Conservation (phyloP, 1,284 basidiomycete genomes). For the Pyrrhoderma noxium region DNA sequence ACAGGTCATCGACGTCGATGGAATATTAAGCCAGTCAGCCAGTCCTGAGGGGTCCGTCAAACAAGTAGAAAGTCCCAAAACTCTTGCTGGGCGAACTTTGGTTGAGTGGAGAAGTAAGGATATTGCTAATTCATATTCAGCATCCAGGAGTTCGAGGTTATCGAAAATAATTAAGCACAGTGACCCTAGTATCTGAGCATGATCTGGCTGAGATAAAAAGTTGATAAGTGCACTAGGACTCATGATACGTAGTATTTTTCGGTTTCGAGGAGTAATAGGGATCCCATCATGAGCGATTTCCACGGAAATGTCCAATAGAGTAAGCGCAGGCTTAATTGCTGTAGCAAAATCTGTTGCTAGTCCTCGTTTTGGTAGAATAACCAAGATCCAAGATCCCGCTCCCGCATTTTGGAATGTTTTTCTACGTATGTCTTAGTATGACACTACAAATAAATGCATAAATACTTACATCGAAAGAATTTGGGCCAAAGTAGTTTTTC, state of each 20-base stretch:
- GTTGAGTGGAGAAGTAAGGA: conserved; percentile 61
- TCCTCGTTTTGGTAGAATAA: conserved; percentile 48
- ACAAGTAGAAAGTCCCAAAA: conserved; percentile 74
- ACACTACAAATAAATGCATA: conserved; percentile 20
- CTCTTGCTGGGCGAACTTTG: conserved; percentile 56
- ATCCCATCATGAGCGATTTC: conserved; percentile 28
- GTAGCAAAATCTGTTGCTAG: conserved; percentile 42
- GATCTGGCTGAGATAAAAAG: conserved; percentile 31
- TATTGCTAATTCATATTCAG: conserved; percentile 78
- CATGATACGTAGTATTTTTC: conserved; percentile 44
- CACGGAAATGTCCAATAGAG: conserved; percentile 37
- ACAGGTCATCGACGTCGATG: conserved; percentile 58
- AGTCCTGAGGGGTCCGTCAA: conserved; percentile 78
- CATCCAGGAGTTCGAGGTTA: conserved; percentile 79
- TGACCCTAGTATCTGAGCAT: conserved; percentile 29
- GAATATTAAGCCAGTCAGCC: conserved; percentile 78
- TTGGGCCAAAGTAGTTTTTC: conserved; percentile 75
- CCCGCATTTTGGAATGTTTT: conserved; percentile 35
- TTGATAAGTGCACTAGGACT: conserved; percentile 44
- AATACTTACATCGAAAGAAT: conserved; percentile 59
- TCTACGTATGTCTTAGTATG: conserved; percentile 32
- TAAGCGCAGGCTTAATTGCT: conserved; percentile 39
- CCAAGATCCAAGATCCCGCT: conserved; percentile 42
- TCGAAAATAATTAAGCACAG: conserved; percentile 76
- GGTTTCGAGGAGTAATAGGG: conserved; percentile 28